Evolutionary conservation across 768 basidiomycete species (phyloP), one percentile per base, ranked within the genome.

Genomic region (Chalciporus pseudorubinellus): DNA sequence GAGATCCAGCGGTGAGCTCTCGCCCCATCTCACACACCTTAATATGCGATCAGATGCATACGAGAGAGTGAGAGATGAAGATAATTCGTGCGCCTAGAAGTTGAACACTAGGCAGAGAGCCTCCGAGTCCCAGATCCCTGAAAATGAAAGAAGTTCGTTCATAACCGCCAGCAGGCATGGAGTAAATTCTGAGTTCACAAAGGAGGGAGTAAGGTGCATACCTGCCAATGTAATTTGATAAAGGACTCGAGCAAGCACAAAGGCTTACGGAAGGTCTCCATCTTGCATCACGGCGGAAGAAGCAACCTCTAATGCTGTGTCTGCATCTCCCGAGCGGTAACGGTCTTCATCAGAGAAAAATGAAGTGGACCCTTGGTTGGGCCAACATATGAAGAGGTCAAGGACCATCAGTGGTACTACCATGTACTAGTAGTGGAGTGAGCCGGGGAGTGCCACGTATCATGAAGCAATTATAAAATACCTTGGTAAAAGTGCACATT

Each of bases 291-390:
- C 58, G 61, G 64, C 55, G 11, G 58, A 46, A 41, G 42, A 28
- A 53, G 50, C 63, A 64, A 43, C n/a, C 4, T 19, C 44, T 55
- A 38, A 63, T 65, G 63, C 62, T 63, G 62, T 63, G 62, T 34
- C 1, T 2, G 21, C 14, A 31, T 45, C 55, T 62, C 55, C 28
- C 26, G 26, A 26, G 26, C 26, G 9, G 5, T 26, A 26, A 26
- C 48, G 47, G 43, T 40, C 12, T 33, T 29, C 21, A 36, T 40
- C 54, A 60, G 55, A 56, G 50, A 41, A 50, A 28, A 13, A 39
- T 33, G 40, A 49, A 50, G 52, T 49, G 45, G 48, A 39, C 36
- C 33, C 21, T 41, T 9, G 18, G 34, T 63, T 46, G 36, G 52
- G 48, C 41, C 24, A 24, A 8, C 21, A 51, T 34, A 45, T 48